A percentile compares a stretch with the other conserved stretches of the same genome.
Evolutionary conservation across 352 stramenopile genomes (phyloP).

Genomic region (Phytophthora niederhauseri): DNA sequence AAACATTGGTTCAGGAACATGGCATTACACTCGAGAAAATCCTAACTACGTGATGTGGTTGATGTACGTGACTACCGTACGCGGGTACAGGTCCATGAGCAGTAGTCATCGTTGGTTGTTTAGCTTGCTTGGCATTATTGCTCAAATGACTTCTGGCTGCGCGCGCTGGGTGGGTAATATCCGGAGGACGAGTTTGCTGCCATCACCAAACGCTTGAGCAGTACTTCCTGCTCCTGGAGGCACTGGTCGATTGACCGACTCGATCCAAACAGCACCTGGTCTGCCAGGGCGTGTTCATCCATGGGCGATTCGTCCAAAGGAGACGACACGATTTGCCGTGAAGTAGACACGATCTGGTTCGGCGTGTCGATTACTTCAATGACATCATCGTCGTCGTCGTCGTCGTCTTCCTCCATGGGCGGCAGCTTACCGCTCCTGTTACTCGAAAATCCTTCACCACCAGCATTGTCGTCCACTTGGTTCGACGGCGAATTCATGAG

Average conservation of each 20-base stretch:
- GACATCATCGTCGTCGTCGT: conserved; percentile 33
- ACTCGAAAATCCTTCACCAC: conserved; percentile 20
- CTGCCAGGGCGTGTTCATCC: conserved; percentile 10
- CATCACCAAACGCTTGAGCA: conserved; percentile 43
- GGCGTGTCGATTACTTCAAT: conserved; percentile 30
- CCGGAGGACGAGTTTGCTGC: conserved; percentile 39
- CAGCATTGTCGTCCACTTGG: conserved; percentile 5
- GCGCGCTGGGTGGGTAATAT: conserved; percentile 31
- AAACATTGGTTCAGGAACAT: conserved; percentile 31
- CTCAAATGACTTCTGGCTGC: conserved; percentile 24
- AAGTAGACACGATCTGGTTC: conserved; percentile 30
- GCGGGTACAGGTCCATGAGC: too few relatives aligned
- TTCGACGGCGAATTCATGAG: conserved; percentile 24
- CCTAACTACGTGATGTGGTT: conserved; percentile 31
- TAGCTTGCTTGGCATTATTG: conserved; percentile 17
- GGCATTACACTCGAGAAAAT: conserved; percentile 24
- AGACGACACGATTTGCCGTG: conserved; percentile 42
- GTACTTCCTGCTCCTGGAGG: conserved; percentile 42
- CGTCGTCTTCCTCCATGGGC: conserved; percentile 34
- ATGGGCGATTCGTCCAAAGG: conserved; percentile 28
- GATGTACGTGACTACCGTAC: conserved; percentile 28
- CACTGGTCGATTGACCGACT: conserved; percentile 39
- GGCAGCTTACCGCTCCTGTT: conserved; percentile 27
- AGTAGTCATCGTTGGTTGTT: conserved; percentile 32
- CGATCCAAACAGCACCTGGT: conserved; percentile 34